Evolutionary conservation across 148 eudicot species (phyloP).

Genomic region (Chenopodium formosanum): DNA sequence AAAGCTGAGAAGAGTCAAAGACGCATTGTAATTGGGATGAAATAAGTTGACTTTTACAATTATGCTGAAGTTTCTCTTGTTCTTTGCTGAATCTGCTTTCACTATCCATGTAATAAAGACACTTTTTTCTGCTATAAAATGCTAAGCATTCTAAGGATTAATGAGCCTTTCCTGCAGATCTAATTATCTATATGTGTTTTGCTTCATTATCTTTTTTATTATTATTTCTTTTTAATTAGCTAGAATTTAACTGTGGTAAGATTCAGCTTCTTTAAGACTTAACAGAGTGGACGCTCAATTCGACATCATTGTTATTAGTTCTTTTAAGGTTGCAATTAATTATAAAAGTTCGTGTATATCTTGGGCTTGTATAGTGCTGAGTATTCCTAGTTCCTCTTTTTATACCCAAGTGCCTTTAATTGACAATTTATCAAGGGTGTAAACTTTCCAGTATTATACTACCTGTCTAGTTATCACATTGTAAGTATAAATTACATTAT

Average conservation of each 20-base stretch:
- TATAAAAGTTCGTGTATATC: background rate
- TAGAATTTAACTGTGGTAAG: background rate
- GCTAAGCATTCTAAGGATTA: background rate
- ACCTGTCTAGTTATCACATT: background rate
- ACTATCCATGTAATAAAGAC: background rate
- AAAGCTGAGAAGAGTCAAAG: background rate
- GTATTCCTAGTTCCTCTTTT: background rate
- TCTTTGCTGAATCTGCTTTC: background rate
- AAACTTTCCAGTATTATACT: background rate
- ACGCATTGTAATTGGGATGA: background rate
- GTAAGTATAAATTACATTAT: background rate
- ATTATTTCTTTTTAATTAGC: too few species aligned
- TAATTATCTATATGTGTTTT: background rate
- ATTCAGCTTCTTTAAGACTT: background rate
- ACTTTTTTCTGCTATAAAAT: background rate
- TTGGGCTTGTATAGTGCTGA: background rate
- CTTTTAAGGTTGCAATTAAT: background rate
- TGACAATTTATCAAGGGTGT: background rate
- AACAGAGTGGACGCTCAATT: background rate
- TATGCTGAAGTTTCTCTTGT: background rate
- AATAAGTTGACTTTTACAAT: background rate
- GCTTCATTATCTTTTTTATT: too few species aligned
- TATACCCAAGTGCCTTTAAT: background rate
- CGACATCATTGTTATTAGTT: background rate
- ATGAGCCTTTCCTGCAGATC: background rate